These are phyloP conservation scores for Plenodomus tracheiphilus DNA, from an alignment of 2,329 filamentous ascomycete species.

Conservation along the genomic window DNA sequence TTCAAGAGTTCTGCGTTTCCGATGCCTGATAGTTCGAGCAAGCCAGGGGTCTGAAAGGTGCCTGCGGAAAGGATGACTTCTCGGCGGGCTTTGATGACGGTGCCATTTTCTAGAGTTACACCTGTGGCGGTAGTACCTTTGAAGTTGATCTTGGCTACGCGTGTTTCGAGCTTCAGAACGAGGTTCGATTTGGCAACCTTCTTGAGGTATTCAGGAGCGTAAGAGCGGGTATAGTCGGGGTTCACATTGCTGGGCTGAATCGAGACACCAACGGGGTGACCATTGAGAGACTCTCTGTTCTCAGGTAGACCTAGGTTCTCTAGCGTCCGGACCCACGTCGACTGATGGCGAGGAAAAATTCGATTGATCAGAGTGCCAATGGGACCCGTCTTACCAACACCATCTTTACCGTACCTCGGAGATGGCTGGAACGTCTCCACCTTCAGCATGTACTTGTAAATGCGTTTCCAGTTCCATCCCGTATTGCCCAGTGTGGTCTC, in stretches of 20 bases:
- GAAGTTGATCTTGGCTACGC: conserved; percentile 47
- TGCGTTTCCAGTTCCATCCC: conserved; percentile 38
- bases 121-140: conserved; percentile 31
- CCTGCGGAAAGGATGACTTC: conserved; percentile 36
- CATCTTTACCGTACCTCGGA: conserved; percentile 28
- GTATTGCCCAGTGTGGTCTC: conserved; percentile 31
- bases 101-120: conserved; percentile 37
- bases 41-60: conserved; percentile 27
- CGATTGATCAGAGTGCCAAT: conserved; percentile 48
- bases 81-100: conserved; percentile 30
- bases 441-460: conserved; percentile 40
- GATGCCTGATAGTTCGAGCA: conserved; percentile 33
- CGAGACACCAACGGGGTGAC: conserved; percentile 56
- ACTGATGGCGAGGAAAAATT: conserved; percentile 49
- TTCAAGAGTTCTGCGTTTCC: conserved; percentile 20
- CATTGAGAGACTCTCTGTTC: conserved; percentile 53
- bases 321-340: conserved; percentile 52
- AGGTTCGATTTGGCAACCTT: conserved; percentile 50
- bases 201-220: conserved; percentile 52
- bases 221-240: conserved; percentile 54
- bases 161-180: conserved; percentile 41
- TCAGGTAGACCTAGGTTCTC: conserved; percentile 49
- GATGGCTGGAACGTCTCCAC: conserved; percentile 36
- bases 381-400: conserved; percentile 36
- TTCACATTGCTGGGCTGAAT: conserved; percentile 56